Conservation (phyloP, 352 stramenopile genomes). For the Phytophthora pinifolia region DNA sequence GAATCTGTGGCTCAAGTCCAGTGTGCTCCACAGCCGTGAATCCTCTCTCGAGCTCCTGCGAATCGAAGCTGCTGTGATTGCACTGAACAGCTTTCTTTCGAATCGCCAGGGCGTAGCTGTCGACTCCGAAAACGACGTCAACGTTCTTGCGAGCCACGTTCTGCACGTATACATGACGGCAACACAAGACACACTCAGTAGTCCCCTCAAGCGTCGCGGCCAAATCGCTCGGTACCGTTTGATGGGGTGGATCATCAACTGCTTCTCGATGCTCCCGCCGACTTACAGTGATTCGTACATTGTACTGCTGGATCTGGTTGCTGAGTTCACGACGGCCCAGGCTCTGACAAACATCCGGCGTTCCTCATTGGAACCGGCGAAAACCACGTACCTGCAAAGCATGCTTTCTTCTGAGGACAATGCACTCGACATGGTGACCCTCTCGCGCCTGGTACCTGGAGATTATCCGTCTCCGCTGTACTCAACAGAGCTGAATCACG, state of each 20-base stretch:
- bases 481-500: constrained; percentile 76
- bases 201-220: constrained; percentile 76
- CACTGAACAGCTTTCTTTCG: constrained; percentile 61
- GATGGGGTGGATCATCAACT: constrained; percentile 78
- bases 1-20: constrained; percentile 76
- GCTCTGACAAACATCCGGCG: constrained; percentile 72
- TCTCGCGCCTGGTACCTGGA: constrained; percentile 53
- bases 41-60: constrained; percentile 80
- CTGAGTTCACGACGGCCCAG: constrained; percentile 77
- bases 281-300: constrained; percentile 87
- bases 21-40: constrained; percentile 76
- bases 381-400: constrained; percentile 68
- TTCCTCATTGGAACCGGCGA: constrained; percentile 50
- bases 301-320: constrained; percentile 71
- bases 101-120: constrained; percentile 32
- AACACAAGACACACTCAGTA: constrained; percentile 58
- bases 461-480: constrained; percentile 70
- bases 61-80: constrained; percentile 78
- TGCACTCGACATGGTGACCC: constrained; percentile 57
- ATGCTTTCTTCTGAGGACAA: constrained; percentile 57
- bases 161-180: constrained; percentile 69
- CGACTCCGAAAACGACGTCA: constrained; percentile 41
- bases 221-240: constrained; percentile 81
- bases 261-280: constrained; percentile 66
- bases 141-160: constrained; percentile 68